These are phyloP conservation scores for Monilinia laxa DNA, from an alignment of 2,329 filamentous ascomycete species.

Conservation along the genomic window DNA sequence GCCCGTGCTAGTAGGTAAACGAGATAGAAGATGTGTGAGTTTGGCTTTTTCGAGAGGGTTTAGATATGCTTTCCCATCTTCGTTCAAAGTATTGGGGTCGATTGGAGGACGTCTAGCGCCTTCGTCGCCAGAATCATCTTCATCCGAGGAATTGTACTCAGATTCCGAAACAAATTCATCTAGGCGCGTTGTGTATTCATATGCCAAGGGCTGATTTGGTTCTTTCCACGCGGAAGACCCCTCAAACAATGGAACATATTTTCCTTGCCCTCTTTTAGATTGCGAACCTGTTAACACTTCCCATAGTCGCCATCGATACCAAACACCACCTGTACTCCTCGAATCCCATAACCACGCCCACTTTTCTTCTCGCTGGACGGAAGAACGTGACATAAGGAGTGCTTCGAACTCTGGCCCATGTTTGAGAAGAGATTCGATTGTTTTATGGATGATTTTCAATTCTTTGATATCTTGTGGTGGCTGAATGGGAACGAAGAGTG, in stretches of 20 bases:
- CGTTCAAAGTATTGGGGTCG: conserved; percentile 35
- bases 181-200: conserved; percentile 74
- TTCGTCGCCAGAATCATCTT: conserved; percentile 66
- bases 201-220: conserved; percentile 70
- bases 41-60: conserved; percentile 83
- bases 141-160: conserved; percentile 84
- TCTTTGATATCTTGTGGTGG: conserved; percentile 76
- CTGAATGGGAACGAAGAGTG: conserved; percentile 69
- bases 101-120: conserved; percentile 45
- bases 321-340: conserved; percentile 74
- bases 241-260: conserved; percentile 70
- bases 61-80: conserved; percentile 56
- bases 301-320: conserved; percentile 92
- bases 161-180: conserved; percentile 80
- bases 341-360: conserved; percentile 96
- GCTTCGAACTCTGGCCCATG: conserved; percentile 89
- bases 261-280: conserved; percentile 48
- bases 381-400: conserved; percentile 79
- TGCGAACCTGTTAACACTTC: conserved; percentile 71
- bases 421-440: conserved; percentile 74
- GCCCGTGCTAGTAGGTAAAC: conserved; percentile 73
- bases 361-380: conserved; percentile 81
- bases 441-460: conserved; percentile 82
- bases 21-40: conserved; percentile 77
- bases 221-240: conserved; percentile 74